These are phyloP conservation scores for Ilyonectria mors-panacis DNA, from an alignment of 2,329 filamentous ascomycete species.

Conservation along the genomic window DNA sequence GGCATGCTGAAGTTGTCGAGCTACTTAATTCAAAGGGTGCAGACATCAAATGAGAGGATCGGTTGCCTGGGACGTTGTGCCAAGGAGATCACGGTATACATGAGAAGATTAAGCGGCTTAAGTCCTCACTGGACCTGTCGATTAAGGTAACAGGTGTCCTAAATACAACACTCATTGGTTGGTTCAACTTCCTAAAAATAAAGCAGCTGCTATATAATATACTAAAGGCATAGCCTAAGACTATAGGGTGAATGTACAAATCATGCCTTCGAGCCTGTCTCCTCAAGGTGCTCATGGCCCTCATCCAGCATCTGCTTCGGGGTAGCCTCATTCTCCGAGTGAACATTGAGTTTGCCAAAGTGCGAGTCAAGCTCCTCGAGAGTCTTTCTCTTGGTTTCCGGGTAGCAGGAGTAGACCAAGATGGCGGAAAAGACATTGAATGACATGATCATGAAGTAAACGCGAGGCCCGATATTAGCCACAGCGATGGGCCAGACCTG, in stretches of 20 bases:
- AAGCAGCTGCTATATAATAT: not conserved
- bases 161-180: not conserved
- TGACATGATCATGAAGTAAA: constrained; percentile 68
- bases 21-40: no score
- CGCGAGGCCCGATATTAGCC: constrained; percentile 62
- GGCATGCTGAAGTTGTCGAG: no score
- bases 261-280: not conserved
- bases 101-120: not conserved
- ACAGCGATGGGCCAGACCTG: constrained; percentile 71
- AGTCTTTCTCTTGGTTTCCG: constrained; percentile 22
- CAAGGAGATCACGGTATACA: no score
- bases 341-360: constrained; percentile 45
- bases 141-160: not conserved
- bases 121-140: not conserved
- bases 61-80: no score
- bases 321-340: constrained; percentile 41
- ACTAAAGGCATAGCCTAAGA: not conserved
- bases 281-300: constrained; percentile 32
- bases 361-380: constrained; percentile 42
- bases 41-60: no score
- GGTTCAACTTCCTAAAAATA: not conserved
- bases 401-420: constrained; percentile 42
- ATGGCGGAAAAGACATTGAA: constrained; percentile 44
- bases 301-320: constrained; percentile 46
- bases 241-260: not conserved